Evolutionary conservation across 768 basidiomycete genomes (phyloP).

Genomic region (Russula abietina): DNA sequence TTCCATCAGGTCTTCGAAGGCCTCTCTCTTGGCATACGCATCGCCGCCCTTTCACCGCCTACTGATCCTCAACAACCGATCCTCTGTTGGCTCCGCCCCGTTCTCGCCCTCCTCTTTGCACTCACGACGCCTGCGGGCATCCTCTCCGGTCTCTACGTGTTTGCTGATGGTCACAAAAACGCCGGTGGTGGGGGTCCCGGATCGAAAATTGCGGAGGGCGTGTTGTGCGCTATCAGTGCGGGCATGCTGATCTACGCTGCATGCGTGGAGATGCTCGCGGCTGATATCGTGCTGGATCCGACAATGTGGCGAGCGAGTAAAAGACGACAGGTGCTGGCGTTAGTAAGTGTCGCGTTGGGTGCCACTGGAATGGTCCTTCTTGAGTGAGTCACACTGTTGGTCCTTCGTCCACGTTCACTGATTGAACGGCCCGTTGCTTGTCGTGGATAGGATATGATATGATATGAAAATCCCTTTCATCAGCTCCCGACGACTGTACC

Average conservation of each 20-base stretch:
- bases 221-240: conserved; percentile 77
- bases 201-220: conserved; percentile 56
- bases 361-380: conserved; percentile 58
- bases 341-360: conserved; percentile 56
- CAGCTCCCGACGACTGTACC: background rate
- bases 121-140: conserved; percentile 72
- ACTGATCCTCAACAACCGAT: conserved; percentile 16
- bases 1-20: conserved; percentile 87
- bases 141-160: conserved; percentile 47
- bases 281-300: conserved; percentile 76
- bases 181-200: conserved; percentile 29
- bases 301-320: conserved; percentile 39
- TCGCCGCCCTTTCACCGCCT: conserved; percentile 54
- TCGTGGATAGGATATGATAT: no score
- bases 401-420: background rate
- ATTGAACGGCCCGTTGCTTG: background rate
- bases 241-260: conserved; percentile 81
- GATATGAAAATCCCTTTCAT: background rate
- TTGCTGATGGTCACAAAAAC: conserved; percentile 26
- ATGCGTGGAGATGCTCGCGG: conserved; percentile 83
- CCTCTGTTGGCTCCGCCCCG: conserved; percentile 39
- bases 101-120: conserved; percentile 58
- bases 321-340: conserved; percentile 46
- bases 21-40: conserved; percentile 74
- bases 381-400: conserved; percentile 31